Base-by-base conservation (phyloP, 345 rosid species). In the Mercurialis annua region DNA sequence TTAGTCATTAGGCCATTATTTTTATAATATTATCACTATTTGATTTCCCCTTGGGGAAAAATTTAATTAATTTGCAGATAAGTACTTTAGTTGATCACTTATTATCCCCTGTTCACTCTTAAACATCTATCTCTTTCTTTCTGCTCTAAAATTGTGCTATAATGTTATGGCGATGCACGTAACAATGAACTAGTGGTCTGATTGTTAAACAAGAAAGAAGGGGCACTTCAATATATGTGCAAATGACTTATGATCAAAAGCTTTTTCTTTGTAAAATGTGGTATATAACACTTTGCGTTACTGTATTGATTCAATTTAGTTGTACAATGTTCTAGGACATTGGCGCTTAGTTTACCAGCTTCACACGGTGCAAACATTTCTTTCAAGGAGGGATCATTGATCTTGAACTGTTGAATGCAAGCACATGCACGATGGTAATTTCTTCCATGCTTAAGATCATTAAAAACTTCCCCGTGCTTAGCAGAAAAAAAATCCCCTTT, bases 391-490 rank as follows among this genome's bases (percentile, higher is more conserved):
- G 60, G 67, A 34, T 59, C 43, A 44, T 71, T 63, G 68, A 29
- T 70, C 67, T 61, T 54, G 57, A 69, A 57, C 66, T 50, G 55
- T 71, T 57, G 29, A 51, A 54, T 42, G 60, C 51, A 64, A 65
- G 65, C 65, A 48, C 48, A 10, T 17, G 43, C 18, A 12, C 44
- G 52, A 64, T 73, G 77, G 76, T 71, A 76, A 76, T 33, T 63
- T 60, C 34, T 29, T 64, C 40, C 50, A 10, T 64, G 40, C 42
- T 46, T 59, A 46, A 64, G 70, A 59, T 23, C 30, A 43, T 36
- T 34, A n/a, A 46, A 26, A 42, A 54, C 54, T 49, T 40, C 44
- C 20, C 62, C 26, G 51, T 76, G 61, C 63, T 55, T 44, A 20
- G 51, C 65, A 42, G 27, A 43, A 42, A 18, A 14, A 3, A 33